phyloP scores from a whole-genome alignment of 2,329 filamentous ascomycete genomes.

The Zarea fungicola region DNA sequence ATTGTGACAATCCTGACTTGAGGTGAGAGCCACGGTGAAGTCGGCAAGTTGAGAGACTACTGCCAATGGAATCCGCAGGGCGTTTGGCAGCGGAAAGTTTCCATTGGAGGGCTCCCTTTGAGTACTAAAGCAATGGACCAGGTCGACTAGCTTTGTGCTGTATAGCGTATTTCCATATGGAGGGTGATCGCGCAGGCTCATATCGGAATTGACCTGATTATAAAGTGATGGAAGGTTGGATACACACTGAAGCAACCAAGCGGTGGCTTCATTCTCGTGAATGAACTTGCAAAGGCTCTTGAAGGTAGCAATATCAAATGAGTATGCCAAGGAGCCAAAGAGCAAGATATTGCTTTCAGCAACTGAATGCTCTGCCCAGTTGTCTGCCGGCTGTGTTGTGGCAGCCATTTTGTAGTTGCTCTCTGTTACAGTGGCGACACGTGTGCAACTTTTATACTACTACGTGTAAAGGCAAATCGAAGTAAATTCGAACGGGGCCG shows the following conservation, averaged over 20 bases:
- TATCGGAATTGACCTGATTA: neutral
- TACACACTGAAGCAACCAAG: neutral
- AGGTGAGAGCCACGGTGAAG: neutral
- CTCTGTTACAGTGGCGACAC: no score
- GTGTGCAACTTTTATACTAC: no score
- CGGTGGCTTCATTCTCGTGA: neutral
- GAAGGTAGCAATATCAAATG: neutral
- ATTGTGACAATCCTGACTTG: neutral
- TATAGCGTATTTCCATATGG: neutral
- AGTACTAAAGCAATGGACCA: neutral
- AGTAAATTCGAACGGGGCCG: no score
- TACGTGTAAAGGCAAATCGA: no score
- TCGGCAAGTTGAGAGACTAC: neutral
- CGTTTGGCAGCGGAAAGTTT: neutral
- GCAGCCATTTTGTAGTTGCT: neutral
- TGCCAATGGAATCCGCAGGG: neutral
- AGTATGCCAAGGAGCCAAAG: neutral
- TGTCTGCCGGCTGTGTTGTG: neutral
- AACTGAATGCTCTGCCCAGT: neutral
- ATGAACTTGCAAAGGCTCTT: neutral
- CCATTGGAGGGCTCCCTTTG: neutral
- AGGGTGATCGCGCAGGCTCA: neutral
- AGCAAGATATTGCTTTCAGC: neutral
- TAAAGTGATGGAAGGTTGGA: neutral
- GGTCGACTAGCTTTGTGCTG: neutral